These are phyloP conservation scores for Arachis stenosperma DNA, from an alignment of 306 rosid genomes.

Conservation along the genomic window DNA sequence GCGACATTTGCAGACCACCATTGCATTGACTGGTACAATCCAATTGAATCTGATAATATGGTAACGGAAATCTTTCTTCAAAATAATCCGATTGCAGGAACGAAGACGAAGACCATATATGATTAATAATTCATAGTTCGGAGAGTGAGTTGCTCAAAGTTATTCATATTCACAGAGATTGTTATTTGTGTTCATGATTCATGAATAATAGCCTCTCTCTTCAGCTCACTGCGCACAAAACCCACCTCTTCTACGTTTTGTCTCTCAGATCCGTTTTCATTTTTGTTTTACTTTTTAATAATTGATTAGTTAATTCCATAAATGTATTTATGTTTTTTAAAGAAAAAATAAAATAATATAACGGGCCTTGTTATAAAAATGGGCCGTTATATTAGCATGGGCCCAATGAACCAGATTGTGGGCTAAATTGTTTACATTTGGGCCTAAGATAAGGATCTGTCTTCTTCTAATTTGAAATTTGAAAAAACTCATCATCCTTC, in stretches of 20 bases:
- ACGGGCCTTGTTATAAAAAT: not conserved
- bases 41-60: constrained; percentile 20
- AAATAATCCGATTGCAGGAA: constrained; percentile 23
- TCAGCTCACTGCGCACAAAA: constrained; percentile 42
- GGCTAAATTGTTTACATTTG: not conserved
- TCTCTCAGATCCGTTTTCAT: constrained; percentile 55
- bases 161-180: constrained; percentile 8
- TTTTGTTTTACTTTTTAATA: not conserved
- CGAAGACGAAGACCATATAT: constrained; percentile 10
- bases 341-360: not conserved
- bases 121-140: constrained; percentile 6
- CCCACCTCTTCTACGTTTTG: constrained; percentile 25
- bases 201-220: not conserved
- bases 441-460: not conserved
- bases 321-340: not conserved
- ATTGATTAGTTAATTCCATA: not conserved
- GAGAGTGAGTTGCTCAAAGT: not conserved
- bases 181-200: constrained; percentile 1
- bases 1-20: constrained; percentile 99
- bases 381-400: not conserved
- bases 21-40: constrained; percentile 57
- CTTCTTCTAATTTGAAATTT: not conserved
- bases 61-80: not conserved
- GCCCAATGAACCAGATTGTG: not conserved
- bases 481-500: not conserved